These are phyloP conservation scores for Penicillium corylophilum DNA, from an alignment of 2,329 filamentous ascomycete genomes.

Conservation along the genomic window DNA sequence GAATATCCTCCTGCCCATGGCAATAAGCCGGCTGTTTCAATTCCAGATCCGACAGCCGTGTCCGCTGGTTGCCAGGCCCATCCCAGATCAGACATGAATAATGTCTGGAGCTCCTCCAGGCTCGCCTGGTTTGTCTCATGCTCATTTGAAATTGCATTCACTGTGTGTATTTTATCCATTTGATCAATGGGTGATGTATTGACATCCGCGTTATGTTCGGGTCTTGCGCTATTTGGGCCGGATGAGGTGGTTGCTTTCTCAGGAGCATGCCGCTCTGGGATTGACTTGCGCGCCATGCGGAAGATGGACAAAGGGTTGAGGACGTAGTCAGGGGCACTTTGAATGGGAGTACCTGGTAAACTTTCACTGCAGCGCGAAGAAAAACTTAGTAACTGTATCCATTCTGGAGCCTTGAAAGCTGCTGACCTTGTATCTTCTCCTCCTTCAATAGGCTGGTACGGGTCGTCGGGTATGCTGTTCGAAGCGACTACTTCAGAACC, in stretches of 20 bases:
- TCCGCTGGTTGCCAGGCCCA: slow-evolving; percentile 26
- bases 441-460: slow-evolving; percentile 15
- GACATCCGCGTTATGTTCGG: slow-evolving; percentile 6
- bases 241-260: slow-evolving; percentile 18
- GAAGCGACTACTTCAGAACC: slow-evolving; percentile 18
- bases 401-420: not conserved
- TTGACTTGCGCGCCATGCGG: slow-evolving; percentile 25
- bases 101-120: slow-evolving; percentile 20
- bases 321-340: slow-evolving; percentile 27
- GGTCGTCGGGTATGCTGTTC: slow-evolving; percentile 22
- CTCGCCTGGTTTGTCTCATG: slow-evolving; percentile 8
- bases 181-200: not conserved
- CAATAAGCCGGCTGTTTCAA: slow-evolving; percentile 18
- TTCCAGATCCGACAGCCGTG: slow-evolving; percentile 23
- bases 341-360: slow-evolving; percentile 12
- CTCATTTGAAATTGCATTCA: not conserved
- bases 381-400: not conserved
- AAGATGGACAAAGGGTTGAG: slow-evolving; percentile 28
- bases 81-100: slow-evolving; percentile 26
- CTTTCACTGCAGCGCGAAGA: slow-evolving; percentile 6
- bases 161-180: not conserved
- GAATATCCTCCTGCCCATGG: slow-evolving; percentile 24
- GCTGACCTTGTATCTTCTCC: slow-evolving; percentile 12
- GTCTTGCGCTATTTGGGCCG: slow-evolving; percentile 12
- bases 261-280: slow-evolving; percentile 25